Evolutionary conservation across 306 rosid genomes (phyloP).

Genomic region (Cicer arietinum): DNA sequence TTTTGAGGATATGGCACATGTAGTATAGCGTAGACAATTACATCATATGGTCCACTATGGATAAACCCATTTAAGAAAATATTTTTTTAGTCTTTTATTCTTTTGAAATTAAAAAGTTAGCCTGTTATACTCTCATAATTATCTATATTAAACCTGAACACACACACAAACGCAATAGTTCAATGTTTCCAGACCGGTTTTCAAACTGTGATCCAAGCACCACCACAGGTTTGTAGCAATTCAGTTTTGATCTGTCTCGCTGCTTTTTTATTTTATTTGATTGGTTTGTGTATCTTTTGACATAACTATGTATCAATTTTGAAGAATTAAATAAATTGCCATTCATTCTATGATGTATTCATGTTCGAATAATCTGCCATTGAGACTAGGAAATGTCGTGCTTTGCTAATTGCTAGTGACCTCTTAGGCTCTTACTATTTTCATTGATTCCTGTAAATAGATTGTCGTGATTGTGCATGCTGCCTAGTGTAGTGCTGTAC

Average conservation of each 20-base stretch:
- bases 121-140: neutral
- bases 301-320: neutral
- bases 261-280: neutral
- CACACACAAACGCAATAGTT: neutral
- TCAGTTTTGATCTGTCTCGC: neutral
- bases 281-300: neutral
- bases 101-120: neutral
- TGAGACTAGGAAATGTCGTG: neutral
- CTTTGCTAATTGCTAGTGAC: slow-evolving; percentile 1
- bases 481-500: neutral
- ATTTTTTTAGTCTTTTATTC: neutral
- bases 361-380: neutral
- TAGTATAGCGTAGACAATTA: slow-evolving; percentile 37
- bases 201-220: neutral
- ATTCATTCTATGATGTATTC: neutral
- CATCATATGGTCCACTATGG: slow-evolving; percentile 14
- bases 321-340: neutral
- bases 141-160: neutral
- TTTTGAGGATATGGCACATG: slow-evolving; percentile 34
- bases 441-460: neutral
- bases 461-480: neutral
- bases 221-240: slow-evolving; percentile 1
- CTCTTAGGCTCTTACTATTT: neutral
- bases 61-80: neutral
- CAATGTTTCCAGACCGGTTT: neutral